Conservation (phyloP, 2,329 filamentous ascomycete species). For the Stagonosporopsis rhizophila region DNA sequence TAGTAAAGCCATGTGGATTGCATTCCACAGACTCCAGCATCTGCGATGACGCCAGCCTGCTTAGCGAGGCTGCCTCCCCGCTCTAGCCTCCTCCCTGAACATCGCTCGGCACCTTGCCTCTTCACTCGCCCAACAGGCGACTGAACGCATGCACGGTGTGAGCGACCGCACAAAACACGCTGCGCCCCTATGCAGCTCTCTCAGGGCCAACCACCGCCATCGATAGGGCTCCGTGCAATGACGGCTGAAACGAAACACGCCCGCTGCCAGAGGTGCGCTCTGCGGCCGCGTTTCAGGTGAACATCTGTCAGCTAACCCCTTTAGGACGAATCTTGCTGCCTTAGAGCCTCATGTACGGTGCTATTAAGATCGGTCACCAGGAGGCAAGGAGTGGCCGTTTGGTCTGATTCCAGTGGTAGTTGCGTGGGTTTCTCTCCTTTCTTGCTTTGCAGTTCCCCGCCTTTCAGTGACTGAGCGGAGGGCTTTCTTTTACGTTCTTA, state of each 20-base stretch:
- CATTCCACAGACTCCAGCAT: not conserved
- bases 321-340: constrained; percentile 9
- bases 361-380: constrained; percentile 12
- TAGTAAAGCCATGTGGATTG: constrained; percentile 1
- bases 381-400: constrained; percentile 11
- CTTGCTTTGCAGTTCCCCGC: constrained; percentile 2
- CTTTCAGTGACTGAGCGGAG: not conserved
- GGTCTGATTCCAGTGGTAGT: constrained; percentile 5
- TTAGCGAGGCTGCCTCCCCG: constrained; percentile 19
- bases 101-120: not conserved
- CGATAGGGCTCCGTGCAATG: not conserved
- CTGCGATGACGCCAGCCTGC: constrained; percentile 7
- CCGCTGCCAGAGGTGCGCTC: constrained; percentile 10
- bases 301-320: constrained; percentile 2
- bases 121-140: constrained; percentile 2
- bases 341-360: not conserved
- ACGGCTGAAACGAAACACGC: constrained; percentile 17
- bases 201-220: not conserved
- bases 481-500: not conserved
- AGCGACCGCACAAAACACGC: constrained; percentile 8
- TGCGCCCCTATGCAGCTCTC: not conserved
- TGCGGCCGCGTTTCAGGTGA: constrained; percentile 18
- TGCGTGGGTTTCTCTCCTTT: not conserved
- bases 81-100: constrained; percentile 22
- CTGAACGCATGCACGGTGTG: constrained; percentile 3